These are phyloP conservation scores for Pulveroboletus sp. DNA, from an alignment of 768 basidiomycete genomes.

Conservation along the genomic window DNA sequence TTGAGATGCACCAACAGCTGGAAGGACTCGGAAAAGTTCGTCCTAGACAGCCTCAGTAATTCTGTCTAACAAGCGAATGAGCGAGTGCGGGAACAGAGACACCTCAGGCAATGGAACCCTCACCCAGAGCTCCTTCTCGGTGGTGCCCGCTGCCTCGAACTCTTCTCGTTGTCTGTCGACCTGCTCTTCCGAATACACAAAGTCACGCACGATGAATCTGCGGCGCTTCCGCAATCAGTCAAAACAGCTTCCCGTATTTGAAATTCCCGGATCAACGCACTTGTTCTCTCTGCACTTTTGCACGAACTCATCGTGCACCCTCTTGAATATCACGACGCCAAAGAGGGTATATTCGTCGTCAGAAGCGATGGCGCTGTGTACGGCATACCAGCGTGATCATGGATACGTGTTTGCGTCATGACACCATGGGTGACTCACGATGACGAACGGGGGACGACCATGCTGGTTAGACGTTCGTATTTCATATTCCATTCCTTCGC, in stretches of 20 bases:
- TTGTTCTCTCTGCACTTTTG: constrained; percentile 96
- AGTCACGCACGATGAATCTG: constrained; percentile 95
- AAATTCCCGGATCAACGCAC: constrained; percentile 40
- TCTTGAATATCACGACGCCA: constrained; percentile 83
- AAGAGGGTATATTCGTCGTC: constrained; percentile 91
- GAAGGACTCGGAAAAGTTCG: constrained; percentile 96
- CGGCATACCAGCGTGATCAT: constrained; percentile 12
- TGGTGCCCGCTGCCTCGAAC: constrained; percentile 68
- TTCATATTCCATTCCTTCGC: constrained; percentile 85
- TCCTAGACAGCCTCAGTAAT: constrained; percentile 81
- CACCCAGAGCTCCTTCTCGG: constrained; percentile 98
- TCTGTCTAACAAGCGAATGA: constrained; percentile 60
- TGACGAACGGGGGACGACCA: constrained; percentile 93
- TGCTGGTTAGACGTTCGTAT: constrained; percentile 82
- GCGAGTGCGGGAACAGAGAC: neutral
- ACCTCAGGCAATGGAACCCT: constrained; percentile 19
- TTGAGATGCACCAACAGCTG: constrained; percentile 93
- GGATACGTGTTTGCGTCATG: constrained; percentile 15
- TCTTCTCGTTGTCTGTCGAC: constrained; percentile 79
- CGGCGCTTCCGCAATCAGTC: constrained; percentile 7
- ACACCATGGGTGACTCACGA: constrained; percentile 47
- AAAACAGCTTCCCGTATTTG: neutral
- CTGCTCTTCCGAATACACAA: constrained; percentile 80
- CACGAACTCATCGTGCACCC: constrained; percentile 86
- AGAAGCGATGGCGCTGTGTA: constrained; percentile 60